Base-by-base conservation (phyloP, 75 land plant species). In the Picea glauca region DNA sequence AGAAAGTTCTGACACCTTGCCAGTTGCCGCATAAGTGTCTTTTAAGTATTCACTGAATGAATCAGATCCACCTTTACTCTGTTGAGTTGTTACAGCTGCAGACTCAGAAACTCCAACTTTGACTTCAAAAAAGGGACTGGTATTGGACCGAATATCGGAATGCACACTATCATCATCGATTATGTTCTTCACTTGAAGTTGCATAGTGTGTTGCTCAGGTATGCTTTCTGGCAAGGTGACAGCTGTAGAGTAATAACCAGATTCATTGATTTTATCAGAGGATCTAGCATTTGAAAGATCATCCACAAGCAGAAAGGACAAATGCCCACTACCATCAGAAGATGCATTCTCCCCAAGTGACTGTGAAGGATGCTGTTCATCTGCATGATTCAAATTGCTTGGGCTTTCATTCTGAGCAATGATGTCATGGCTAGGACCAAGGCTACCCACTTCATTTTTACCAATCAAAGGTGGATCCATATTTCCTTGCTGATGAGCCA, bases 321-420 rank as follows among this genome's bases (percentile, higher is more conserved):
- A 54, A 70, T 70, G 21, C 73, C 73, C 73, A 35, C 73, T 70
- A 43, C 8, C 73, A 43, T 70, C 73, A 38, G 54, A 20, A 40
- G 54, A 20, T 43, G 73, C 73, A 2, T 40, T 70, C 73, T 70
- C 54, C 18, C 46, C 54, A n/a, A 70, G 54, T 43, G 43, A 70
- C 9, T 70, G 73, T n/a, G 18, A 15, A n/a, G 18, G 54, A 70
- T 33, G 50, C 12, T 70, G 73, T 38, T 67, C 72, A 67, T 38
- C 72, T 43, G 38, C 38, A 70, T 1, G 20, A 70, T 20, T 70
- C 43, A 70, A 40, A 70, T 43, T 43, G 35, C 54, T 70, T 17
- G 73, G 13, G 35, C 23, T 70, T 70, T 70, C 73, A 70, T 70
- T 70, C n/a, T 40, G 73, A 18, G 20, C 50, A 43, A 20, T n/a